A percentile compares a stretch with the other conserved stretches of the same genome.
Conservation (phyloP, 2,329 filamentous ascomycete genomes). For the Pezicula rhizophila region DNA sequence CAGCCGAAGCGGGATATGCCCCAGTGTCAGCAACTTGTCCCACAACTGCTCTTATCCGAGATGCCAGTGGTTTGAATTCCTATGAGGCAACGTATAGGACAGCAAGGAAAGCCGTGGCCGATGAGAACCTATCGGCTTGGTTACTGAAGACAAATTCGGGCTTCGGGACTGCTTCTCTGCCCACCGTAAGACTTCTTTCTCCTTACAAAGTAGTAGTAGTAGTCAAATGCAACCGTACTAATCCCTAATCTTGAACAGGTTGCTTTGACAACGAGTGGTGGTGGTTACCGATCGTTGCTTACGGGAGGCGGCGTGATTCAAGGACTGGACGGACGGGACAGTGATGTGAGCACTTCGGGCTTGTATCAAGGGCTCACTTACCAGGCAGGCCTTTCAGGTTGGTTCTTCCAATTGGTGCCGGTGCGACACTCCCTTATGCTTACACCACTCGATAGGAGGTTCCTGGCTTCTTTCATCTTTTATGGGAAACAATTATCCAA, state of each 20-base stretch:
- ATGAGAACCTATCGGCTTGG: slow-evolving; percentile 32
- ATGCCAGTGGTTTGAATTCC: slow-evolving; percentile 29
- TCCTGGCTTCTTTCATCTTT: slow-evolving; percentile 39
- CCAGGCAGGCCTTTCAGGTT: slow-evolving; percentile 37
- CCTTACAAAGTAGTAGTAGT: neutral
- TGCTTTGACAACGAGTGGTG: slow-evolving; percentile 36
- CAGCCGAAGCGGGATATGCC: slow-evolving; percentile 22
- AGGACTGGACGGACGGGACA: slow-evolving; percentile 37
- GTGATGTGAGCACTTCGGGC: slow-evolving; percentile 31
- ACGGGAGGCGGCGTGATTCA: slow-evolving; percentile 32
- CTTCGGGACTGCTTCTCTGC: slow-evolving; percentile 31
- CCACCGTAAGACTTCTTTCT: slow-evolving; percentile 19
- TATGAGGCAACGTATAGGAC: slow-evolving; percentile 33
- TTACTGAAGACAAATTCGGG: slow-evolving; percentile 28
- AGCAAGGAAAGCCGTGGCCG: slow-evolving; percentile 32
- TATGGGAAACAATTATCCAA: slow-evolving; percentile 40
- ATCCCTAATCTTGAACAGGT: slow-evolving; percentile 17
- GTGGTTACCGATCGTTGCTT: slow-evolving; percentile 36
- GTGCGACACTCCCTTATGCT: neutral
- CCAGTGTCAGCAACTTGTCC: slow-evolving; percentile 33
- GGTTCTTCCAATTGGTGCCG: neutral
- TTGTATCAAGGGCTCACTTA: slow-evolving; percentile 41
- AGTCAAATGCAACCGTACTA: neutral
- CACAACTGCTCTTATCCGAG: slow-evolving; percentile 30
- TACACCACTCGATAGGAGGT: slow-evolving; percentile 19